phyloP scores from a whole-genome alignment of 441 rosid species.

The Manihot esculenta region DNA sequence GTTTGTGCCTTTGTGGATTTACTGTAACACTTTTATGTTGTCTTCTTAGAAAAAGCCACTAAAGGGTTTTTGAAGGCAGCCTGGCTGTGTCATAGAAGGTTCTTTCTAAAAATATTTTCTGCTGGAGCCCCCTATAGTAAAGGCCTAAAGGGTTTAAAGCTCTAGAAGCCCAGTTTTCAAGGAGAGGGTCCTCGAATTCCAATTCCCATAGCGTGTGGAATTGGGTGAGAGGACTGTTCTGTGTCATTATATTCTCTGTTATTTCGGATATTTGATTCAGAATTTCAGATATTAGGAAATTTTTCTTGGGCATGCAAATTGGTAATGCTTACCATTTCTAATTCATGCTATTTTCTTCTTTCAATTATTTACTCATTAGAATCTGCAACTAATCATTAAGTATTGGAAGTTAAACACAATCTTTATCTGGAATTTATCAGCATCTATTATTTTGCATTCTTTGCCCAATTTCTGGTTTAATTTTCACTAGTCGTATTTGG shows the following conservation, averaged over 20 bases:
- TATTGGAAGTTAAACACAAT: neutral
- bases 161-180: neutral
- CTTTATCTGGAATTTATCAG: neutral
- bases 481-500: too few relatives aligned
- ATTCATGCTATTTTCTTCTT: neutral
- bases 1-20: neutral
- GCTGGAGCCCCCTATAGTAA: neutral
- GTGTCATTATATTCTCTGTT: neutral
- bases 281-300: neutral
- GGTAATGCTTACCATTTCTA: neutral
- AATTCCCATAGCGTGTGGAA: neutral
- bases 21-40: neutral
- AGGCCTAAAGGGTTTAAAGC: too few relatives aligned
- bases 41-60: neutral
- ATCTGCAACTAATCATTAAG: neutral
- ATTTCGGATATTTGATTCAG: neutral
- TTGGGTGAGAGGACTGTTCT: neutral
- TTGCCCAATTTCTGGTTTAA: too few relatives aligned
- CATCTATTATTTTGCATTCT: neutral
- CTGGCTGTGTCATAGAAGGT: neutral
- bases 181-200: neutral
- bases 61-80: neutral
- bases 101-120: too few relatives aligned
- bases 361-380: neutral
- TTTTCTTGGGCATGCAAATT: neutral